phyloP scores from a whole-genome alignment of 306 rosid genomes.

The Mucuna pruriens region DNA sequence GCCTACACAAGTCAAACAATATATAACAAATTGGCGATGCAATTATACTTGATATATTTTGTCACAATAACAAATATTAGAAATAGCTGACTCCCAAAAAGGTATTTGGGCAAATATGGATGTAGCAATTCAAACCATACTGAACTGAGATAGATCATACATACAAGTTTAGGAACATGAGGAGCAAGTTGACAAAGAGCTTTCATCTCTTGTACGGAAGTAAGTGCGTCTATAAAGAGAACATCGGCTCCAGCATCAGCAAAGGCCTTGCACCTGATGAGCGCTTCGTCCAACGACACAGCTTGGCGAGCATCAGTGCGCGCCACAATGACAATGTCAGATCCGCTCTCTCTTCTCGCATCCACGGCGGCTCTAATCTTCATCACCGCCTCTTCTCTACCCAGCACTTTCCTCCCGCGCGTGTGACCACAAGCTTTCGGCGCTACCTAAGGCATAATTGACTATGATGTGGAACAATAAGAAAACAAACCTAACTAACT shows the following conservation, averaged over 20 bases:
- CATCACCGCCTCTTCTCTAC: constrained; percentile 83
- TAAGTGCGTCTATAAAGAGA: constrained; percentile 83
- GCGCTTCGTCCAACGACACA: constrained; percentile 74
- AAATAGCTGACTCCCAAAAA: too few relatives aligned
- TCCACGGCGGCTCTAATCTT: constrained; percentile 81
- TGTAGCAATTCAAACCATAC: too few relatives aligned
- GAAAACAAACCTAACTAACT: too few relatives aligned
- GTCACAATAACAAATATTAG: too few relatives aligned
- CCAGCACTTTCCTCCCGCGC: constrained; percentile 76
- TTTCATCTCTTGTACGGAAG: constrained; percentile 84
- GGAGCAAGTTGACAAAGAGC: constrained; percentile 81
- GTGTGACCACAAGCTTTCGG: constrained; percentile 97
- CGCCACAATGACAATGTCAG: constrained; percentile 88
- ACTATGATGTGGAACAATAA: too few relatives aligned
- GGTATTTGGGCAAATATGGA: too few relatives aligned
- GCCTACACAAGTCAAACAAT: constrained; percentile 79
- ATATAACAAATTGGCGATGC: too few relatives aligned
- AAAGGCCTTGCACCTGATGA: constrained; percentile 73
- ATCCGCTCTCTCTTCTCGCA: constrained; percentile 81
- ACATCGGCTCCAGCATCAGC: constrained; percentile 97
- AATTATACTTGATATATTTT: too few relatives aligned
- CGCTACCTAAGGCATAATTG: too few relatives aligned
- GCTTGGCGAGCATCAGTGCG: constrained; percentile 94
- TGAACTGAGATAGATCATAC: too few relatives aligned
- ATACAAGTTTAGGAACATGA: constrained; percentile 58